Base-by-base conservation (phyloP, 2,329 filamentous ascomycete genomes). In the Colletotrichum scovillei region DNA sequence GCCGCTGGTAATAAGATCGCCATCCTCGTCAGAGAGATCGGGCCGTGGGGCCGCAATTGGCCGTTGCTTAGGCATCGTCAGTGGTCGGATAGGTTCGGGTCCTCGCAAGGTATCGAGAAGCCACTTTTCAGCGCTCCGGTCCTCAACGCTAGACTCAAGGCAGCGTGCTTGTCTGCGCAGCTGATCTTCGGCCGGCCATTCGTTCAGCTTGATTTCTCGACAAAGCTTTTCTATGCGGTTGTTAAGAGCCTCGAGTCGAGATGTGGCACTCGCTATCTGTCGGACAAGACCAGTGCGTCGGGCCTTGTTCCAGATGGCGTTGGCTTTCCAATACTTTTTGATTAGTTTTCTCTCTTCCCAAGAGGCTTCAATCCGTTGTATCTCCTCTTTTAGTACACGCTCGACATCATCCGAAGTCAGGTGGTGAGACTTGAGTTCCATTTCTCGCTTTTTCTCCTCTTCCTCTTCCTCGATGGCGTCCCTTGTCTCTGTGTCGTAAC, bases 81-180 rank as follows among this genome's bases (percentile, higher is more conserved):
- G 75, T 14, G 78, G 79, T 64, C 83, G 86, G 3, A 83, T 80
- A 0, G 86, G 86, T 59, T 82, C 82, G 16, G 82, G 84, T 22
- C 83, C 83, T 52, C 82, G 81, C 5, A 91, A 81, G 28, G 88
- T 76, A 7, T 80, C 75, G n/a, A 88, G 83, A 3, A 84, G 79
- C 89, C 89, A 92, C 8, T 79, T 77, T 9, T 87, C 79, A 52
- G 89, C 81, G 77, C 92, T 84, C 62, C 89, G 88, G 67, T 93
- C 88, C 46, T 89, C 87, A 0, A 98, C 82, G 4, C 87, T 94
- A 5, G 86, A 83, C 72, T 96, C 91, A 67, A 97, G 83, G 46
- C 83, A 87, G 12, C 83, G 81, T 62, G 91, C 91, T 76, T 91
- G 89, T 6, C 81, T 83, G 30, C 85, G 82, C 16, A 97, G 79